phyloP scores from a whole-genome alignment of 31 red algal genomes.

The Porphyra umbilicalis region DNA sequence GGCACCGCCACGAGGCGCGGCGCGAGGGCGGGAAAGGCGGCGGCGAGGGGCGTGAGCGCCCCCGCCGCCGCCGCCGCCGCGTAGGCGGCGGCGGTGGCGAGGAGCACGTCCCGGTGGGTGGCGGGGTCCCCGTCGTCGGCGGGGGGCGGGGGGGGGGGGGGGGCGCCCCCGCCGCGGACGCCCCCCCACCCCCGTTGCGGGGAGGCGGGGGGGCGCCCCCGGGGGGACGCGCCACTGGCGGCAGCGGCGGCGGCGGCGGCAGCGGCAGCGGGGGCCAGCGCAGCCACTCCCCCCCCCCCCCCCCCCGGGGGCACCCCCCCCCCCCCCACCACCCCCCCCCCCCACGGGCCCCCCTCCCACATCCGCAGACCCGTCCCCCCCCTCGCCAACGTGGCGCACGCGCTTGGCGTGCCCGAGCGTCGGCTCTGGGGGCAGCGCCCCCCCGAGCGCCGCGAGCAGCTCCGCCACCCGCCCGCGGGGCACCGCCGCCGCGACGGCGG shows the following conservation, averaged over 20 bases:
- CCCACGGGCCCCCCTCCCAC: too few relatives aligned
- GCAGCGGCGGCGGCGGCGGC: background rate
- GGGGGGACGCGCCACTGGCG: background rate
- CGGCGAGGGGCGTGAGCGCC: background rate
- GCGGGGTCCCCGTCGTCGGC: background rate
- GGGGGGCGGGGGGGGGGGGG: background rate
- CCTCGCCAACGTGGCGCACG: background rate
- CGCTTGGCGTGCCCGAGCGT: background rate
- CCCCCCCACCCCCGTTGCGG: background rate
- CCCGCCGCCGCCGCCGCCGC: background rate
- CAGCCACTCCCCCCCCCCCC: background rate
- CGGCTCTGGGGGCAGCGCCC: background rate
- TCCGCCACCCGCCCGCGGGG: background rate
- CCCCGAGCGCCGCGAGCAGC: background rate
- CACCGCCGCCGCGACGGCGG: background rate
- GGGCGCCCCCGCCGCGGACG: background rate
- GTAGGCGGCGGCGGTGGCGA: background rate
- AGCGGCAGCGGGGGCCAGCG: background rate
- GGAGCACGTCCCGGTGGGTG: background rate
- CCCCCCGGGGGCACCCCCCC: background rate
- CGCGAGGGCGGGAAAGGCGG: background rate
- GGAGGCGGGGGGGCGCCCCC: background rate
- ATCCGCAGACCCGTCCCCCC: background rate
- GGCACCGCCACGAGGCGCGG: background rate
- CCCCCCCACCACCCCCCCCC: too few relatives aligned